Conservation (phyloP, 345 rosid species). For the Iberis pinnata region DNA sequence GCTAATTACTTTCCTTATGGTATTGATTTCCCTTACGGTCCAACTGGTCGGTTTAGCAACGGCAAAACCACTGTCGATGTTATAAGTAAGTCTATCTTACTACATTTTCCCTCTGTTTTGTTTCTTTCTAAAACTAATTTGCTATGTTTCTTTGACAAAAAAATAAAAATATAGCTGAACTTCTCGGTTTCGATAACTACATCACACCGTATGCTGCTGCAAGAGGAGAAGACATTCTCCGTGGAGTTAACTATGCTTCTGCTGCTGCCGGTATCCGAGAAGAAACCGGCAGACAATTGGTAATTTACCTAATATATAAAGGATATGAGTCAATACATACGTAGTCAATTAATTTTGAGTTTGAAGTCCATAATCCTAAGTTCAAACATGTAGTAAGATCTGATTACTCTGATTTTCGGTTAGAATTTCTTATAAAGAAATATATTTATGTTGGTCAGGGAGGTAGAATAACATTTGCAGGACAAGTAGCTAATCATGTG, state of each 20-base stretch:
- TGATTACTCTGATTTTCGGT: no score
- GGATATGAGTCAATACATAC: no score
- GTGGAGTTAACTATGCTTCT: constrained; percentile 75
- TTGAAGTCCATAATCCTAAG: no score
- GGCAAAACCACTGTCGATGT: constrained; percentile 77
- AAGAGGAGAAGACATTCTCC: constrained; percentile 44
- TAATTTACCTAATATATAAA: constrained; percentile 8
- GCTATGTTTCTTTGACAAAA: not conserved
- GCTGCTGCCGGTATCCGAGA: constrained; percentile 86
- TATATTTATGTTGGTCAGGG: constrained; percentile 38
- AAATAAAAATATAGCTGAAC: constrained; percentile 38
- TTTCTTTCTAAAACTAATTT: not conserved
- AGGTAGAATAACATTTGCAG: constrained; percentile 58
- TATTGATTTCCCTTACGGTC: constrained; percentile 63
- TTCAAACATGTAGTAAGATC: no score
- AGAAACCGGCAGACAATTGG: constrained; percentile 79
- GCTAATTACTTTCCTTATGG: constrained; percentile 85
- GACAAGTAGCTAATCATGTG: constrained; percentile 66
- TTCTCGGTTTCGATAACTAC: constrained; percentile 50
- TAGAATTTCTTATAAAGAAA: no score
- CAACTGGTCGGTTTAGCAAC: constrained; percentile 76
- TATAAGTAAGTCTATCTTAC: constrained; percentile 36
- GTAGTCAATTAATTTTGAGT: no score
- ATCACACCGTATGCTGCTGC: constrained; percentile 54
- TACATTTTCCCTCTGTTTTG: not conserved